Conservation (phyloP, 495 filamentous ascomycete genomes). For the Niebla homalea region DNA sequence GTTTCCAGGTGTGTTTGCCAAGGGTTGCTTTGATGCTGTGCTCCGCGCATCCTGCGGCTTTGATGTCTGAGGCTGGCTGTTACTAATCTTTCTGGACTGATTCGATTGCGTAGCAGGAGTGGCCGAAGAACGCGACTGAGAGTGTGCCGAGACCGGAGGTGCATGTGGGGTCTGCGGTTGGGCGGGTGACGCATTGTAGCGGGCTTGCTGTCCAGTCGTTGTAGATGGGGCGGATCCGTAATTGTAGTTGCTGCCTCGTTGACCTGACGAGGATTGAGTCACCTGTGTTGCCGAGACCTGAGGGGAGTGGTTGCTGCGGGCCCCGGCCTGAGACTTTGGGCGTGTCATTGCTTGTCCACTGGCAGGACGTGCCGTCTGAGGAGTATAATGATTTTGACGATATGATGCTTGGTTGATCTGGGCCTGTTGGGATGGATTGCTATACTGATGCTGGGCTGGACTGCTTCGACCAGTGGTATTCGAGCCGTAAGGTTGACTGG, state of each 20-base stretch:
- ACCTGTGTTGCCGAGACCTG: background rate
- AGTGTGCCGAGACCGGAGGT: too few relatives aligned
- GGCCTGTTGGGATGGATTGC: background rate
- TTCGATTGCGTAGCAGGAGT: too few relatives aligned
- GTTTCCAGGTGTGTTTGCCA: too few relatives aligned
- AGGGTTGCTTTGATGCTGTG: background rate
- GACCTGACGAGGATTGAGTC: background rate
- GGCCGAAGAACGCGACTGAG: too few relatives aligned
- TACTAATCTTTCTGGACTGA: too few relatives aligned
- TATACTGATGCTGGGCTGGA: slow-evolving; percentile 3
- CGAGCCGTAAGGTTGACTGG: background rate
- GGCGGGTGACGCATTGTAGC: too few relatives aligned
- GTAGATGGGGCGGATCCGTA: too few relatives aligned
- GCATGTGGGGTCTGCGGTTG: too few relatives aligned
- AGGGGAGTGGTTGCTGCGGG: slow-evolving; percentile 3
- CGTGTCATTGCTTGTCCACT: slow-evolving; percentile 9
- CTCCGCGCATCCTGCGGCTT: background rate
- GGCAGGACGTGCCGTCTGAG: slow-evolving; percentile 2
- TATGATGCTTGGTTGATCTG: background rate
- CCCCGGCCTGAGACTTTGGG: background rate
- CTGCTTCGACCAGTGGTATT: slow-evolving; percentile 1
- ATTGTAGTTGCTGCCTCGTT: background rate
- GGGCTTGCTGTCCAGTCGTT: too few relatives aligned
- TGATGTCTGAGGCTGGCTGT: too few relatives aligned
- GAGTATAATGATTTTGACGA: background rate